Percentiles rank a stretch among this genome's conserved stretches.
phyloP scores from a whole-genome alignment of 768 basidiomycete species.

The Mycena metata region DNA sequence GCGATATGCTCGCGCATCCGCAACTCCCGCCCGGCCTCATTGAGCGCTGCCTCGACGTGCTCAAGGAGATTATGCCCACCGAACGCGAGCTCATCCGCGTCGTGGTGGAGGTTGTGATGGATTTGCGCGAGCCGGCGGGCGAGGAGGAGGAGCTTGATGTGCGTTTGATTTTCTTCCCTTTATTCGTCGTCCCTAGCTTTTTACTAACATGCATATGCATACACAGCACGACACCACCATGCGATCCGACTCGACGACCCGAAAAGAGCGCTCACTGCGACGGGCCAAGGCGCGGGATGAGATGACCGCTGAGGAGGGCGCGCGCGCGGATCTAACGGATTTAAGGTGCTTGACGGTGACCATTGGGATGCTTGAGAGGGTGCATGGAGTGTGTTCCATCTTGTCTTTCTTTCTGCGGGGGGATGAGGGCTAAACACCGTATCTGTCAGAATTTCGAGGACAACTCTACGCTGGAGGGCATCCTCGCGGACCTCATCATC shows the following conservation, averaged over 20 bases:
- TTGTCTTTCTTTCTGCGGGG: slow-evolving; percentile 43
- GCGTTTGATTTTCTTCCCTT: slow-evolving; percentile 20
- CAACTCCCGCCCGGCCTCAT: too few relatives aligned
- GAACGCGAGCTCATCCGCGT: slow-evolving; percentile 90
- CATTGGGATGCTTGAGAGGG: slow-evolving; percentile 90
- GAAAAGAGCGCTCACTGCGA: slow-evolving; percentile 41
- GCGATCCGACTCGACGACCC: slow-evolving; percentile 45
- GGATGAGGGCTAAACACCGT: slow-evolving; percentile 18
- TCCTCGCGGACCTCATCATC: slow-evolving; percentile 88
- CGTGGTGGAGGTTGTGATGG: slow-evolving; percentile 89
- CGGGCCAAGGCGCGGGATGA: slow-evolving; percentile 65
- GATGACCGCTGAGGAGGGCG: too few relatives aligned
- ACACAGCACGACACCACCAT: slow-evolving; percentile 41
- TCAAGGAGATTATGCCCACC: slow-evolving; percentile 83
- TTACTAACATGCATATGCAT: not conserved
- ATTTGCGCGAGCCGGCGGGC: slow-evolving; percentile 66
- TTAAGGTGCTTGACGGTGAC: slow-evolving; percentile 86
- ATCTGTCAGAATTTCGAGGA: slow-evolving; percentile 76
- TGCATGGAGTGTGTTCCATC: slow-evolving; percentile 89
- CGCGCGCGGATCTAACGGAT: slow-evolving; percentile 81
- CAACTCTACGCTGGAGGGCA: slow-evolving; percentile 85
- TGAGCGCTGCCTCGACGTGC: slow-evolving; percentile 85
- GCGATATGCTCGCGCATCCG: too few relatives aligned
- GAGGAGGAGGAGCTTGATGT: slow-evolving; percentile 52
- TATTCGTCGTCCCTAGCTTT: not conserved